These are phyloP conservation scores for Trichoderma hamatum DNA, from an alignment of 2,329 filamentous ascomycete species.

Conservation along the genomic window DNA sequence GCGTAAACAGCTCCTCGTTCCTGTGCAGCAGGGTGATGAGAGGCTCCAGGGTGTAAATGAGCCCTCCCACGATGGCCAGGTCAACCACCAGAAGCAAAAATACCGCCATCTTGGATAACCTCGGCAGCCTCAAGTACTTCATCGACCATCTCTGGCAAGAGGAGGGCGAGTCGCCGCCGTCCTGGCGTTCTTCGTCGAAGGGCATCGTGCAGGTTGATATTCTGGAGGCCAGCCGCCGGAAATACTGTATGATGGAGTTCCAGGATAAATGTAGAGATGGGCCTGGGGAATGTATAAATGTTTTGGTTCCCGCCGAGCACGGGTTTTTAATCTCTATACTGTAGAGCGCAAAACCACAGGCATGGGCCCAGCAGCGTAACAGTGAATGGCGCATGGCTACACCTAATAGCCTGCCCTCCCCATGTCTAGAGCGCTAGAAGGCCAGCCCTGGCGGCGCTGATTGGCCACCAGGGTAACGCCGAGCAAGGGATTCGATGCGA, in stretches of 20 bases:
- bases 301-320: not conserved
- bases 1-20: slow-evolving; percentile 19
- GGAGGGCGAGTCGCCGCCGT: not conserved
- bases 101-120: not conserved
- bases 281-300: not conserved
- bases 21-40: slow-evolving; percentile 16
- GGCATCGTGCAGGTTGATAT: not conserved
- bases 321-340: not conserved
- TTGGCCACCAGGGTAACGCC: slow-evolving; percentile 2
- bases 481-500: slow-evolving; percentile 13
- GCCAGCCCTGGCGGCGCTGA: not conserved
- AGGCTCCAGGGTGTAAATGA: slow-evolving; percentile 14
- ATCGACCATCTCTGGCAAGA: slow-evolving; percentile 3
- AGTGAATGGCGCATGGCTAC: not conserved
- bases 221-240: slow-evolving; percentile 1
- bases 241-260: not conserved
- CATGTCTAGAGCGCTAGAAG: not conserved
- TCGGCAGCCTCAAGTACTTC: slow-evolving; percentile 6
- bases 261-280: not conserved
- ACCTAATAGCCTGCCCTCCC: not conserved
- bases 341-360: not conserved
- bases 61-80: slow-evolving; percentile 8
- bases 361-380: not conserved
- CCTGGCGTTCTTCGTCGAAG: slow-evolving; percentile 16
- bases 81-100: slow-evolving; percentile 8